A percentile compares a stretch with the other conserved stretches of the same genome.
Evolutionary conservation across 441 rosid species (phyloP).

Genomic region (Populus hybrid): DNA sequence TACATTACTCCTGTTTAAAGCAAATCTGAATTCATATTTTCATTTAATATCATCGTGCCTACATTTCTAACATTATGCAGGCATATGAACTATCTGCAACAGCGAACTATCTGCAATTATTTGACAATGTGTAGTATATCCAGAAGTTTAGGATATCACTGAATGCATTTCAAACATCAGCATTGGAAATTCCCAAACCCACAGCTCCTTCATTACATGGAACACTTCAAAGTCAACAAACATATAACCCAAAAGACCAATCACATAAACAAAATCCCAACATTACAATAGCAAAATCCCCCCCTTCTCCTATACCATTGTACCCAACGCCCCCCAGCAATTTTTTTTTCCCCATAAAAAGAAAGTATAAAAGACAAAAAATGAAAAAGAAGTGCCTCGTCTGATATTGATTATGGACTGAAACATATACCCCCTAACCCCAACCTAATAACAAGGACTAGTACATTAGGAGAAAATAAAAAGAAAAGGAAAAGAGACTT

Average conservation of each 20-base stretch:
- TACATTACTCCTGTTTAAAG: background rate
- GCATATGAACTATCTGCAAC: background rate
- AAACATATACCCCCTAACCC: slow-evolving; percentile 30
- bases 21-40: background rate
- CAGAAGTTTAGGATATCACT: background rate
- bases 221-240: slow-evolving; percentile 15
- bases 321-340: slow-evolving; percentile 19
- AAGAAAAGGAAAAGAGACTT: background rate
- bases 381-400: slow-evolving; percentile 20
- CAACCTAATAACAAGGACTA: slow-evolving; percentile 15
- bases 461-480: slow-evolving; percentile 11
- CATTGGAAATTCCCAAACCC: background rate
- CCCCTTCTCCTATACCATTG: slow-evolving; percentile 47
- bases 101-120: background rate
- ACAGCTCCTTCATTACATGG: background rate
- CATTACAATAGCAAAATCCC: slow-evolving; percentile 32
- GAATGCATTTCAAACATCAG: background rate
- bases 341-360: slow-evolving; percentile 3
- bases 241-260: slow-evolving; percentile 14
- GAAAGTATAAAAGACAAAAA: slow-evolving; percentile 11
- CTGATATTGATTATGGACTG: slow-evolving; percentile 24
- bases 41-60: background rate
- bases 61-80: background rate
- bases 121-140: background rate
- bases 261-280: slow-evolving; percentile 16